Conservation (phyloP, 2,329 filamentous ascomycete genomes). For the Ophiosphaerella narmari region DNA sequence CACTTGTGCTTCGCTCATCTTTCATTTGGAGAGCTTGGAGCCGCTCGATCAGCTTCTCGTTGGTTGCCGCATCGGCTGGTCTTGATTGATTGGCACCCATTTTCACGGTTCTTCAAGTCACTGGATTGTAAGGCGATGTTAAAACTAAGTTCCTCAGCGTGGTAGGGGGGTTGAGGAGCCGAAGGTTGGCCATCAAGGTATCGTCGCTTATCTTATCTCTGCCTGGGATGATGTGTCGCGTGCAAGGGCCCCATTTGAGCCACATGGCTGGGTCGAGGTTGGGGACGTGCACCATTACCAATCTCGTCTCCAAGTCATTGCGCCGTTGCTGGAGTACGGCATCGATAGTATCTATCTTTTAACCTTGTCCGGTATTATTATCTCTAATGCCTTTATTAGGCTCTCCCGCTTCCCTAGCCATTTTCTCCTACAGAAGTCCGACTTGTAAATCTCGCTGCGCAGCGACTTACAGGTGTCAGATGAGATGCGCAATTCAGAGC, state of each 20-base stretch:
- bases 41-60: constrained; percentile 48
- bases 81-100: constrained; percentile 45
- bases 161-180: constrained; percentile 5
- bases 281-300: background rate
- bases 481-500: too few species aligned
- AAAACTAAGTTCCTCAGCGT: background rate
- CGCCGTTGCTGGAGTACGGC: too few species aligned
- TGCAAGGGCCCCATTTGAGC: constrained; percentile 17
- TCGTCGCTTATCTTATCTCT: constrained; percentile 23
- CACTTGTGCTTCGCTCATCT: constrained; percentile 46
- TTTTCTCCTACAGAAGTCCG: too few species aligned
- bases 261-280: background rate
- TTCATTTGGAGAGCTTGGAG: constrained; percentile 53
- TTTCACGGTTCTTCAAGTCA: background rate
- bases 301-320: too few species aligned
- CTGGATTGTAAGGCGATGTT: background rate
- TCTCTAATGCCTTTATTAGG: too few species aligned
- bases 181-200: constrained; percentile 16
- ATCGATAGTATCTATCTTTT: too few species aligned
- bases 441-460: too few species aligned
- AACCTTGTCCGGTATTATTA: too few species aligned
- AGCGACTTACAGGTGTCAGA: too few species aligned
- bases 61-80: constrained; percentile 40
- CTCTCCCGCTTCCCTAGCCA: too few species aligned
- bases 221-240: constrained; percentile 9